Base-by-base conservation (phyloP, 2,329 filamentous ascomycete genomes). In the Ophiostoma quercus region DNA sequence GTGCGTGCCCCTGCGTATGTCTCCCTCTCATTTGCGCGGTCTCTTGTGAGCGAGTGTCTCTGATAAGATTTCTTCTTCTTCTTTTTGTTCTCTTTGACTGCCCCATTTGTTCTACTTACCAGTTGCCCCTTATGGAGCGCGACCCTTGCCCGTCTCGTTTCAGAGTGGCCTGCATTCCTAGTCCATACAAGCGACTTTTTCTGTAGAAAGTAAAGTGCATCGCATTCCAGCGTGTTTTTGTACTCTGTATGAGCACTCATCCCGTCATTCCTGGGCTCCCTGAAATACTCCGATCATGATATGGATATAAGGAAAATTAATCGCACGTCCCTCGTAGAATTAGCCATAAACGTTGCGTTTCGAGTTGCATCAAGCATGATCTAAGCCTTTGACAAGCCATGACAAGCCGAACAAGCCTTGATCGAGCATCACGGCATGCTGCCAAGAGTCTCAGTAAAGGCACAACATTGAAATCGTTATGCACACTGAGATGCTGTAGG, bases 101-200 rank as follows among this genome's bases (percentile, higher is more conserved):
- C 43, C 16, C 7, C 43, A 2, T 47, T 47, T 47, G 6, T 47
- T 47, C 51, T 57, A 11, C 2, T 14, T 57, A 34, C 51, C 12
- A 57, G 22, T 57, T 57, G n/a, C 51, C 51, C n/a, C 51, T 51
- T 57, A 25, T 57, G 51, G 51, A 57, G n/a, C 51, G 22, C 51
- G 51, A 57, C 51, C 51, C 51, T 25, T 29, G 51, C 22, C 22
- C n/a, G 22, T 57, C 51, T 57, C 51, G 51, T 57, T 57, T 57
- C 51, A 57, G 51, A 57, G 51, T 57, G 51, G 51, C 51, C 22
- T 57, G n/a, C 51, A 57, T 57, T 29, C 51, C 51, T 57, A 57
- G n/a, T 14, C 11, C 5, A 14, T 41, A 29, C 51, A 34, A 34
- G 34, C 4, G 34, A 34, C 34, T 34, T 34, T 34, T 29, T 29